These are phyloP conservation scores for Fomitiporia mediterranea DNA, from an alignment of 1,284 basidiomycete species.

Conservation along the genomic window DNA sequence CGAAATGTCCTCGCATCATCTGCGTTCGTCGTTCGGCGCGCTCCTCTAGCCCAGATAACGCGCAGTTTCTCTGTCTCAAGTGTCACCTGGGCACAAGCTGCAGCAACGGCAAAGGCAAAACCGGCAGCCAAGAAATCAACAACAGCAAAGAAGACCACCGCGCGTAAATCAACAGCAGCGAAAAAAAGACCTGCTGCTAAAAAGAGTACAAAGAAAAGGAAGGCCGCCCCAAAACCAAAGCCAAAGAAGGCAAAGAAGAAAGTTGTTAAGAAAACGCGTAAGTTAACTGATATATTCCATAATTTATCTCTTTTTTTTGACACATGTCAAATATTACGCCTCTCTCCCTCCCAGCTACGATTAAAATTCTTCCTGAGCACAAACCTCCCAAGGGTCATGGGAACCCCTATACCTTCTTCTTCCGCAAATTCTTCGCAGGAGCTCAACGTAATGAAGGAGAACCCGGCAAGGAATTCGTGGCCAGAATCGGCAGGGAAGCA, in stretches of 20 bases:
- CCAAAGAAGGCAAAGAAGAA: constrained; percentile 10
- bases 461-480: not conserved
- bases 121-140: constrained; percentile 14
- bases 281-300: not conserved
- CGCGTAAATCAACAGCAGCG: constrained; percentile 10
- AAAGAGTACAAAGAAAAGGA: constrained; percentile 7
- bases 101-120: not conserved
- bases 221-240: not conserved
- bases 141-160: constrained; percentile 13
- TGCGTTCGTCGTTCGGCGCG: not conserved
- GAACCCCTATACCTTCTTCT: constrained; percentile 10
- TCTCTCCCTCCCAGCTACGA: not conserved
- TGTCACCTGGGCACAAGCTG: not conserved
- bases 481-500: not conserved
- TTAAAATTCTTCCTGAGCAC: constrained; percentile 1
- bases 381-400: not conserved
- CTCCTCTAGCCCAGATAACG: not conserved
- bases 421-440: constrained; percentile 2
- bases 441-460: not conserved
- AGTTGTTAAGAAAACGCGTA: constrained; percentile 10
- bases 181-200: constrained; percentile 4
- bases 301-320: not conserved
- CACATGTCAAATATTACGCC: too few species aligned
- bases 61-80: constrained; percentile 11
- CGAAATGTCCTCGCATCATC: not conserved